Evolutionary conservation across 371 early-diverging fungal genomes (phyloP).

Genomic region (Mucor racemosus): DNA sequence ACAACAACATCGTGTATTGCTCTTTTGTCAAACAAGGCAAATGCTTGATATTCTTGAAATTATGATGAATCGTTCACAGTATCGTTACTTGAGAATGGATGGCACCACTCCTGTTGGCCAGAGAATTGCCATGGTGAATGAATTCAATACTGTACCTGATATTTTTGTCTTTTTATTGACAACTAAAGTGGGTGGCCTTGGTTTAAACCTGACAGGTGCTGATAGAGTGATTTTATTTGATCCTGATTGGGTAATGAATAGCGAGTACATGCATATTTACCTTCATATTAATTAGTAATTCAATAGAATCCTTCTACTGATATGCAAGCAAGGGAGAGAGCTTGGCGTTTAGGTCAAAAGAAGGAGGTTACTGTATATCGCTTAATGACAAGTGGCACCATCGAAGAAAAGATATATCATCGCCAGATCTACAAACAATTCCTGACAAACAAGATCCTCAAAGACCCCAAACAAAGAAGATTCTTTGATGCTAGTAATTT

Average conservation of each 20-base stretch:
- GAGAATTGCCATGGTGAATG: conserved; percentile 85
- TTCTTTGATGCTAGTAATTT: conserved; percentile 85
- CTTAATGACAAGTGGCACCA: conserved; percentile 96
- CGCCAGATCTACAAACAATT: conserved; percentile 98
- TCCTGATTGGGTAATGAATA: conserved; percentile 88
- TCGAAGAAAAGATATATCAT: conserved; percentile 98
- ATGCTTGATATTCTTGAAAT: conserved; percentile 95
- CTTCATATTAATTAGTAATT: neutral
- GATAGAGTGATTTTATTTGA: conserved; percentile 96
- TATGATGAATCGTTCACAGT: conserved; percentile 54
- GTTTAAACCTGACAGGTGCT: conserved; percentile 96
- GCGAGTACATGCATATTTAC: too few species aligned
- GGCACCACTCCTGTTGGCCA: conserved; percentile 89
- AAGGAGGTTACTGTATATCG: conserved; percentile 94
- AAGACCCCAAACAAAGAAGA: conserved; percentile 89
- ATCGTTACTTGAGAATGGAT: conserved; percentile 91
- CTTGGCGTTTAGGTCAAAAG: conserved; percentile 95
- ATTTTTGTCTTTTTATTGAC: conserved; percentile 94
- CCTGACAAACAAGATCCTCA: conserved; percentile 93
- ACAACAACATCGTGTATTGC: conserved; percentile 85
- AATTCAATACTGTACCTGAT: conserved; percentile 74
- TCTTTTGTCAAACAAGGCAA: conserved; percentile 96
- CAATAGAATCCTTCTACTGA: conserved; percentile 94
- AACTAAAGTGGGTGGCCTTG: conserved; percentile 97
- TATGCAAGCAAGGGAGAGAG: conserved; percentile 96